phyloP scores from a whole-genome alignment of 306 rosid species.

The Inga oerstediana region DNA sequence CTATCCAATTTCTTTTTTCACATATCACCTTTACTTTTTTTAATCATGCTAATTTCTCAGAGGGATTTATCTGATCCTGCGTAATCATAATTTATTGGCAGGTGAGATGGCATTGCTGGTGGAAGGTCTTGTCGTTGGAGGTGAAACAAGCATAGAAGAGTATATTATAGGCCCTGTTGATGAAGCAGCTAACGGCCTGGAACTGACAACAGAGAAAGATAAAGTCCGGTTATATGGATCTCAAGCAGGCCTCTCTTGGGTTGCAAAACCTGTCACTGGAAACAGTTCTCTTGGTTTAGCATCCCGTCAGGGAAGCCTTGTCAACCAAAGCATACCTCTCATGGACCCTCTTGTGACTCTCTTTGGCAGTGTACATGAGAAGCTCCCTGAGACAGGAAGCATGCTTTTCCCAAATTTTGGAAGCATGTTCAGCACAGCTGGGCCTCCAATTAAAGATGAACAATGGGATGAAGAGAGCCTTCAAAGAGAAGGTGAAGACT shows the following conservation, averaged over 20 bases:
- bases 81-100: constrained; percentile 31
- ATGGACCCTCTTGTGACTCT: constrained; percentile 80
- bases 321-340: constrained; percentile 60
- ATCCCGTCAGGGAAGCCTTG: constrained; percentile 93
- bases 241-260: constrained; percentile 83
- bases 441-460: constrained; percentile 48
- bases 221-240: constrained; percentile 81
- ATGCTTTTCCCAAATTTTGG: constrained; percentile 54
- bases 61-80: constrained; percentile 27
- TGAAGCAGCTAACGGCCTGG: constrained; percentile 55
- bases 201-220: constrained; percentile 55
- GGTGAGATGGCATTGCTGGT: constrained; percentile 75
- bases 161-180: constrained; percentile 63
- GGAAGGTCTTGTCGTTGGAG: constrained; percentile 70
- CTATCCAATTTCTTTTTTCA: constrained; percentile 8
- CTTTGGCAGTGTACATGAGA: constrained; percentile 66
- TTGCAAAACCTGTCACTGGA: constrained; percentile 80
- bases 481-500: constrained; percentile 56
- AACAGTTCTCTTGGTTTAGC: constrained; percentile 72
- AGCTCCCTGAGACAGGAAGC: constrained; percentile 55
- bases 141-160: constrained; percentile 61
- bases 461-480: constrained; percentile 76
- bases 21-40: neutral
- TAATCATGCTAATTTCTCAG: constrained; percentile 1
- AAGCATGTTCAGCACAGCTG: constrained; percentile 67